Evolutionary conservation across 2,329 filamentous ascomycete genomes (phyloP).

Genomic region (Ophiosphaerella herpotricha): DNA sequence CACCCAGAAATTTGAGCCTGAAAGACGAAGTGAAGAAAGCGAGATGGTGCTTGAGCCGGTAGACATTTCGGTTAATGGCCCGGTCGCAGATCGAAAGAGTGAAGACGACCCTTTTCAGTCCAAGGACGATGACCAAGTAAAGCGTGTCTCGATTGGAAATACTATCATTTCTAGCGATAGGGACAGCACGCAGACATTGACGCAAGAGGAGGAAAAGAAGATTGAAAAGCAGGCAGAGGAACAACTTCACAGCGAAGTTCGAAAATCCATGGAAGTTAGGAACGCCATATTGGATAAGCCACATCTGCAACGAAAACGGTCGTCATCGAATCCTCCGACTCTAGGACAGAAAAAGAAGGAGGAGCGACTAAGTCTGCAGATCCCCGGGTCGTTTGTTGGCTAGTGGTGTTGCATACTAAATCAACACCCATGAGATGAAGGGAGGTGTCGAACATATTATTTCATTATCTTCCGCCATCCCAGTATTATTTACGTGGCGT

Average conservation of each 20-base stretch:
- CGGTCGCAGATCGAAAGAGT: conserved; percentile 22
- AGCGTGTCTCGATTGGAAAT: conserved; percentile 46
- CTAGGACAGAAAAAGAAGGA: conserved; percentile 35
- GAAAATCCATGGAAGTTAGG: conserved; percentile 27
- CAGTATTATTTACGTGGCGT: neutral
- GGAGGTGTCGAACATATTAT: neutral
- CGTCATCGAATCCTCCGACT: conserved; percentile 30
- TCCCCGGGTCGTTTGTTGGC: conserved; percentile 37
- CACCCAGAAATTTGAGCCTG: conserved; percentile 14
- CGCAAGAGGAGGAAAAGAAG: conserved; percentile 38
- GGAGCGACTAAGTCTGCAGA: conserved; percentile 40
- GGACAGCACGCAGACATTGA: conserved; percentile 2
- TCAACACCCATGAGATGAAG: neutral
- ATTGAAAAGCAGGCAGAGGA: conserved; percentile 42
- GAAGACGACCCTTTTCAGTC: conserved; percentile 43
- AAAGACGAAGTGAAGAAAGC: conserved; percentile 38
- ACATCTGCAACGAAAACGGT: conserved; percentile 25
- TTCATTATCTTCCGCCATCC: neutral
- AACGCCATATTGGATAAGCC: conserved; percentile 11
- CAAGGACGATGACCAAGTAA: conserved; percentile 28
- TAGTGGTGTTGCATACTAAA: neutral
- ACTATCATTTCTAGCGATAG: conserved; percentile 30
- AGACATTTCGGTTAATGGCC: conserved; percentile 18
- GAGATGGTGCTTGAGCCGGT: conserved; percentile 27
- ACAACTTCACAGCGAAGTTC: conserved; percentile 41